Conservation (phyloP, 768 basidiomycete species). For the Podaxis sp. region DNA sequence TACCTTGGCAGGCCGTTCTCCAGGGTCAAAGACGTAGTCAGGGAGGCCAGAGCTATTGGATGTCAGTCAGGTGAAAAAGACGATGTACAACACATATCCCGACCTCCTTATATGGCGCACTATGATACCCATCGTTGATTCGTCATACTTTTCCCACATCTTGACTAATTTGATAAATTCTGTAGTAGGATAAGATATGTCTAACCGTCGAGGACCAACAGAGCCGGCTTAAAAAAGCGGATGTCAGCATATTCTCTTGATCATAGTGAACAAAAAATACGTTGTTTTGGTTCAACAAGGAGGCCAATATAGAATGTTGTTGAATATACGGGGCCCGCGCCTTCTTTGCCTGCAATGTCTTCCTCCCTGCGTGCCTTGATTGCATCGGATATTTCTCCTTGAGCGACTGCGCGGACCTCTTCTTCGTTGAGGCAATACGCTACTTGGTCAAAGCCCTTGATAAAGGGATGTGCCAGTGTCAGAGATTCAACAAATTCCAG, state of each 20-base stretch:
- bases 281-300: conserved; percentile 83
- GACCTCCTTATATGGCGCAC: conserved; percentile 92
- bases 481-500: conserved; percentile 94
- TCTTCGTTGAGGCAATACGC: conserved; percentile 81
- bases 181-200: conserved; percentile 95
- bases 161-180: conserved; percentile 95
- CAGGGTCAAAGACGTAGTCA: conserved; percentile 77
- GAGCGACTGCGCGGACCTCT: conserved; percentile 83
- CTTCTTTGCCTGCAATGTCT: conserved; percentile 74
- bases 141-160: conserved; percentile 93
- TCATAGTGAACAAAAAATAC: conserved; percentile 35
- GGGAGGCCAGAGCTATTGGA: conserved; percentile 61
- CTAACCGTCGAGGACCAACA: conserved; percentile 76
- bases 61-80: neutral
- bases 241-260: conserved; percentile 5
- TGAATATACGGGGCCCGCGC: conserved; percentile 78
- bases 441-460: conserved; percentile 89
- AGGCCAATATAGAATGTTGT: conserved; percentile 98
- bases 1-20: conserved; percentile 70
- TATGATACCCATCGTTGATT: conserved; percentile 88
- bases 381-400: conserved; percentile 77
- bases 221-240: conserved; percentile 54
- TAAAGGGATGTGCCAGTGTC: conserved; percentile 89
- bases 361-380: conserved; percentile 71
- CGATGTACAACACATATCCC: neutral